Conservation (phyloP, 208 protist genomes). For the Trypanosoma lewisi region DNA sequence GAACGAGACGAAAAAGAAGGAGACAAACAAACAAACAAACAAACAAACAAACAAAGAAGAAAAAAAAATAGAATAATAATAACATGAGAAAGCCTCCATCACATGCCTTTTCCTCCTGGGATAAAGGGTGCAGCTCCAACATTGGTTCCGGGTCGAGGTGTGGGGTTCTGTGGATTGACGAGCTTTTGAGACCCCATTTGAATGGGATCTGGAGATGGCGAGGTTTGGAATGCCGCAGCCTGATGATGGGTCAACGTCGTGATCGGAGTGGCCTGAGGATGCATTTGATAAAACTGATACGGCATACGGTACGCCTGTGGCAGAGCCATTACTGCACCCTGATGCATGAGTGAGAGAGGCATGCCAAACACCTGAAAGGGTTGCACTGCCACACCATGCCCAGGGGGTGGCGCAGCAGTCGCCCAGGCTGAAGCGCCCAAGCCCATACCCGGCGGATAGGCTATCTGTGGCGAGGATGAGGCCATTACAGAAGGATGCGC, state of each 20-base stretch:
- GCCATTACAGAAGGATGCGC: constrained; percentile 15
- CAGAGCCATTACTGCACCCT: constrained; percentile 16
- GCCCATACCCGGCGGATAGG: constrained; percentile 15
- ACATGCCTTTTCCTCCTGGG: constrained; percentile 28
- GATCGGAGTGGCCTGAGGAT: constrained; percentile 15
- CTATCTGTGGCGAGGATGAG: constrained; percentile 16
- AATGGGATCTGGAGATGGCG: background rate
- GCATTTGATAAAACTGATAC: constrained; percentile 24
- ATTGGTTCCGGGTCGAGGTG: constrained; percentile 49
- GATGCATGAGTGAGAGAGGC: constrained; percentile 16
- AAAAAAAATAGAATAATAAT: constrained; percentile 10
- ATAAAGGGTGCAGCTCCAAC: constrained; percentile 70
- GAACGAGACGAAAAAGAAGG: constrained; percentile 18
- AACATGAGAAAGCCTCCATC: background rate
- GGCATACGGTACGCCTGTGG: constrained; percentile 26
- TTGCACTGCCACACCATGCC: constrained; percentile 18
- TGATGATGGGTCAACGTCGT: constrained; percentile 20
- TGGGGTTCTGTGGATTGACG: constrained; percentile 5
- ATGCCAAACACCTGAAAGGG: constrained; percentile 21
- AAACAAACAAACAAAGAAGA: background rate
- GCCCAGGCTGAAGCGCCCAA: constrained; percentile 15
- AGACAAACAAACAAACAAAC: constrained; percentile 14
- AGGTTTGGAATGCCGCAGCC: constrained; percentile 1
- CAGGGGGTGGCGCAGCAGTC: constrained; percentile 8
- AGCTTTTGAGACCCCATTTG: constrained; percentile 13